Evolutionary conservation across 2,329 filamentous ascomycete genomes (phyloP).

Genomic region (Nemania serpens): DNA sequence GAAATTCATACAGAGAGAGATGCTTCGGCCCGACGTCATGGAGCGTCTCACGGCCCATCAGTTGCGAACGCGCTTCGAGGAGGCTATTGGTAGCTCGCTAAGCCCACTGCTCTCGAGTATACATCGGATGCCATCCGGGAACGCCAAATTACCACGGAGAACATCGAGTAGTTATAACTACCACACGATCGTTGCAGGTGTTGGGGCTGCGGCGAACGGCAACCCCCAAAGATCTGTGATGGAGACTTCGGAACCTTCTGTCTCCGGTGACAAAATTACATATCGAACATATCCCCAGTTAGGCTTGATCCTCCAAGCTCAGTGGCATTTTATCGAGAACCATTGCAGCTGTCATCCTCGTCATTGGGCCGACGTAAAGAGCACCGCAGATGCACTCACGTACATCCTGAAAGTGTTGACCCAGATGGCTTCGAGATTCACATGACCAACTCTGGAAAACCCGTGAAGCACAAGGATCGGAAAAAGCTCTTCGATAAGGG

Average conservation of each 20-base stretch:
- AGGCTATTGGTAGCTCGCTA: neutral
- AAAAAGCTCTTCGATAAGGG: too few species aligned
- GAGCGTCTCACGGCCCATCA: conserved; percentile 16
- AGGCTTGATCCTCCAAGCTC: neutral
- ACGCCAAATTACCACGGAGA: neutral
- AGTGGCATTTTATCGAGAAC: neutral
- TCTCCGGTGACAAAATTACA: neutral
- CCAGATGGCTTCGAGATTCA: too few species aligned
- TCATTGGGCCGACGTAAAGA: too few species aligned
- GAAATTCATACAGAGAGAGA: conserved; percentile 5
- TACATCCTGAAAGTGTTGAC: too few species aligned
- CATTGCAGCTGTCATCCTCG: neutral
- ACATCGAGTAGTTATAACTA: neutral
- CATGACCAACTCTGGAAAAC: too few species aligned
- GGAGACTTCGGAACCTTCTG: neutral
- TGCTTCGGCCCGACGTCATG: neutral
- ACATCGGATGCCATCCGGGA: neutral
- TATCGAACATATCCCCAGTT: neutral
- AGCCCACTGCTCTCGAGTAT: neutral
- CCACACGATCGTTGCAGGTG: too few species aligned
- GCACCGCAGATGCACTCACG: too few species aligned
- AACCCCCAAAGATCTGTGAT: neutral
- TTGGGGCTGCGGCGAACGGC: neutral
- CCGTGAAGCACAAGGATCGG: too few species aligned
- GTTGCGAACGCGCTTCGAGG: neutral